Conservation (phyloP, 2,329 filamentous ascomycete genomes). For the Cercospora sp. region DNA sequence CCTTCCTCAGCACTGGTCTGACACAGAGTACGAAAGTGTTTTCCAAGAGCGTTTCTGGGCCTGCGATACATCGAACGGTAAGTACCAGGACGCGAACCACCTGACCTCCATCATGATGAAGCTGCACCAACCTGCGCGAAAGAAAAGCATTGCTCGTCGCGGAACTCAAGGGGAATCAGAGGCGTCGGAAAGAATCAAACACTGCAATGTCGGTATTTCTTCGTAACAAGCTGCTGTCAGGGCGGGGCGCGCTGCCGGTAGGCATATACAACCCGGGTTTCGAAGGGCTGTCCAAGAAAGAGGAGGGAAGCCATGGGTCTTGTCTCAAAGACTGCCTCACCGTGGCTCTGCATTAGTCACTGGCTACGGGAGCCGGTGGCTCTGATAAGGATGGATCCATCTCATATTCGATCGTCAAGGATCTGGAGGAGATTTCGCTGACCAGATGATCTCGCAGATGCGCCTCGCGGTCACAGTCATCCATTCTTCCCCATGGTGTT, state of each 20-base stretch:
- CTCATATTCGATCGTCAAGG: no score
- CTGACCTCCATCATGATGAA: not conserved
- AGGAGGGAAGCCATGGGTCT: not conserved
- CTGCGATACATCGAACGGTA: not conserved
- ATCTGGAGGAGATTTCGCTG: no score
- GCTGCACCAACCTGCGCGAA: constrained; percentile 1
- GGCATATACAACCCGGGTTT: not conserved
- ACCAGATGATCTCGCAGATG: no score
- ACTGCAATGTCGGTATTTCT: not conserved
- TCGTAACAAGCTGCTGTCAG: not conserved
- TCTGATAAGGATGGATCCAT: no score
- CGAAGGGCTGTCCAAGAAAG: not conserved
- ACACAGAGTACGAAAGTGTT: not conserved
- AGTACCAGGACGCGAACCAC: not conserved
- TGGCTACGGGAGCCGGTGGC: not conserved
- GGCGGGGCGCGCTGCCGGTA: not conserved
- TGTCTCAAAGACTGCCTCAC: not conserved
- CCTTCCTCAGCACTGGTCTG: not conserved
- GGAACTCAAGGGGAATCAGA: not conserved
- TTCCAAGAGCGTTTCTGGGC: not conserved
- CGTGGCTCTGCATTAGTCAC: not conserved
- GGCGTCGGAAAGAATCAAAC: not conserved
- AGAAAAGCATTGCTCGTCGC: not conserved
- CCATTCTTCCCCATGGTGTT: no score
- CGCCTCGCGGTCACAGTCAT: no score